Evolutionary conservation across 805 yeast species (phyloP), one percentile per base, ranked within the genome.

Genomic region (Tanozyma kutaoensis): DNA sequence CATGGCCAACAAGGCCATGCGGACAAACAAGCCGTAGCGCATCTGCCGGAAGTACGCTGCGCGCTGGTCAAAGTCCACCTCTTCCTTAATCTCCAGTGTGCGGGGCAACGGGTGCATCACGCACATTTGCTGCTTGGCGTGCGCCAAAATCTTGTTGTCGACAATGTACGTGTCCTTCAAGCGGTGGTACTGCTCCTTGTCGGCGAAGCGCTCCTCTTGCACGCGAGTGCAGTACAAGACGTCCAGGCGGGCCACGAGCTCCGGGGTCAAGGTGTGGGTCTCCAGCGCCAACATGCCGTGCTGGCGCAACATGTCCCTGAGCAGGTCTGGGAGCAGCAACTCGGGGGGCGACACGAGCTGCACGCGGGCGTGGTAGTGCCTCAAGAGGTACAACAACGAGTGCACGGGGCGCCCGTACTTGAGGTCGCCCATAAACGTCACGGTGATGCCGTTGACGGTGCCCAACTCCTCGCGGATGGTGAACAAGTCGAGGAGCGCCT

Each of bases 1-100:
- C 94, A 91, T 79, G 30, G 97, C 95, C 50, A 91, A 69, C 43
- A 91, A 65, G 8, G 99, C 98, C 99, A 91, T 91, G 69, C 99
- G 85, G 25, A 93, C 95, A 50, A 77, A 91, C 53, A 91, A 67
- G 35, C 99, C 99, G 52, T 91, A 88, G 57, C 93, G 79, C 98
- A 91, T 91, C 67, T 91, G 97, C 72, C 99, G 80, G 70, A 91
- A 91, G 66, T 91, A 91, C 33, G 98, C 97, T 39, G 98, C 97
- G 57, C 99, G 80, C 58, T 88, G 96, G 59, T 91, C 99, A 50
- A 88, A 91, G 55, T 91, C 99, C 46, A 91, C 97, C 63, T 91
- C 98, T 61, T 86, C 97, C 48, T 80, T 80, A 43, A 91, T 88
- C 62, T 91, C 99, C 46, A 74, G 78, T 39, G 84, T 86, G 58